These are phyloP conservation scores for Henckelia pumila DNA, from an alignment of 257 asterid species.

Conservation along the genomic window DNA sequence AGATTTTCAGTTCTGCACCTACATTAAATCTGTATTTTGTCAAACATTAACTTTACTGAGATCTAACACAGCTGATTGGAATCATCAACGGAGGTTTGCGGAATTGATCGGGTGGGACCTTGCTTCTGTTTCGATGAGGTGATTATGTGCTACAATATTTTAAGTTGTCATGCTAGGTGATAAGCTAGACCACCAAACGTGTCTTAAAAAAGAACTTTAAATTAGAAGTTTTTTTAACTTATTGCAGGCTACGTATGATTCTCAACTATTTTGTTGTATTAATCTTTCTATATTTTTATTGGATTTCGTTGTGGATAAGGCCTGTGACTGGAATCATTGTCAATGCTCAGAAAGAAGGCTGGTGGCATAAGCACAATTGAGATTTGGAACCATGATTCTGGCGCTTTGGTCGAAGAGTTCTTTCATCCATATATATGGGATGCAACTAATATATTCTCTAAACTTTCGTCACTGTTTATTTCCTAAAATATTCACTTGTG, in stretches of 20 bases:
- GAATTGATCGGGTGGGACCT: background rate
- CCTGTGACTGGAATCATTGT: background rate
- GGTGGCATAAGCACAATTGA: background rate
- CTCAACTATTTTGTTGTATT: background rate
- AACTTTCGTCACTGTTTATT: too few species aligned
- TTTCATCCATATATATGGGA: too few species aligned
- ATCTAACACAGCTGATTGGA: slow-evolving; percentile 2
- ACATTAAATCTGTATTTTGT: background rate
- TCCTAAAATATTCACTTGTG: too few species aligned
- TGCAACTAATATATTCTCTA: too few species aligned
- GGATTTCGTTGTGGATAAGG: background rate
- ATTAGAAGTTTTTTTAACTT: background rate
- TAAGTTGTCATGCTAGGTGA: background rate
- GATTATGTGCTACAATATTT: background rate
- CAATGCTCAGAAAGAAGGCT: background rate
- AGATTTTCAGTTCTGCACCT: background rate
- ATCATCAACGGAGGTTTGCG: background rate
- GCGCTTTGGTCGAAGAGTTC: too few species aligned
- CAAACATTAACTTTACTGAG: background rate
- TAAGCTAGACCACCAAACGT: background rate
- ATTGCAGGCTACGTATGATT: background rate
- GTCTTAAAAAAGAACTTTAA: background rate
- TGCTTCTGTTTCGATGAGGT: background rate
- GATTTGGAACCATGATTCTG: too few species aligned
- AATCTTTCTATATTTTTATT: background rate